Base-by-base conservation (phyloP, 352 stramenopile species). In the Paralagenidium karlingii region DNA sequence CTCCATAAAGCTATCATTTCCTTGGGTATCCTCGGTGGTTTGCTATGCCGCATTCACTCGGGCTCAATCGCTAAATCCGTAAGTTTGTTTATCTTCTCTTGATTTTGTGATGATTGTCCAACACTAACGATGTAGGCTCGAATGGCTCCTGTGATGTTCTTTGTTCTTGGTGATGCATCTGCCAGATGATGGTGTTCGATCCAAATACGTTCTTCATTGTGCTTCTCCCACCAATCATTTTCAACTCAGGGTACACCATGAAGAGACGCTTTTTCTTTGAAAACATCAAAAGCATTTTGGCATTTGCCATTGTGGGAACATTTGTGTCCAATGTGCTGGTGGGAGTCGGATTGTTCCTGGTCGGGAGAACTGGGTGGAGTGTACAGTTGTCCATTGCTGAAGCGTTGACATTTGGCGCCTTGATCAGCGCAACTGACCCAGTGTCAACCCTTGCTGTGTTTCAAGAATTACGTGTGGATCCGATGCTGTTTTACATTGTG, bases 221-320 rank as follows among this genome's bases (percentile, higher is more conserved):
- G 26, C 48, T 91, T n/a, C 52, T 94, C 3, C 77, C 80, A 10
- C 74, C 74, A 12, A 88, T 93, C 43, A 84, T 90, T 47, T 90
- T 88, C 55, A 85, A 90, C 55, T 78, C 60, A 9, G 60, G 80
- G 2, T 91, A 76, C 55, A 55, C 67, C 19, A 47, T 86, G 20
- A 70, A 78, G 19, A 55, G 55, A 19, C 55, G 77, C 39, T 55
- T 83, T 29, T 89, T 93, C 41, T 74, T 87, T 45, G 60, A 67
- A 13, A 64, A 86, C 45, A 58, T 91, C 39, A 45, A 45, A 21
- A 61, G 65, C n/a, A 88, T 88, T 27, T 45, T 65, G n/a, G 43
- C 68, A 11, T 84, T 82, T 44, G 68, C 78, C 13, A 55, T 79
- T 34, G n/a, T 75, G 9, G 78, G 75, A 9, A 89, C 78, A 1